phyloP scores from a whole-genome alignment of 1,284 basidiomycete genomes.

The Trametes versicolor region DNA sequence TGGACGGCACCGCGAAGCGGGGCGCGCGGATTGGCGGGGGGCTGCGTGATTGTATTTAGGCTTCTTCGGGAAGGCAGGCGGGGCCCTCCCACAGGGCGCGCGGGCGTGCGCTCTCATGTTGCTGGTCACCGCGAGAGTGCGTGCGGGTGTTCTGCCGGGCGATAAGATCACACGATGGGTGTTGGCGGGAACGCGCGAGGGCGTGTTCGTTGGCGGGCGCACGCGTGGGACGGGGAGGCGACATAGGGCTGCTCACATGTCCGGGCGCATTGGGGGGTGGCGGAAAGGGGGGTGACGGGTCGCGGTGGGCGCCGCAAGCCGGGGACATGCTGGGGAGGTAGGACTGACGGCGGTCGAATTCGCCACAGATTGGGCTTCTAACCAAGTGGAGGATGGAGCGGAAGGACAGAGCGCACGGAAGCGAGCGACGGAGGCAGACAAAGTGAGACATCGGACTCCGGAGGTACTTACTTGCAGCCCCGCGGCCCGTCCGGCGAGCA shows the following conservation, averaged over 20 bases:
- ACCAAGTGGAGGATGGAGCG: constrained; percentile 10
- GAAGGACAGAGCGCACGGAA: neutral
- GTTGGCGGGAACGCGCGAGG: neutral
- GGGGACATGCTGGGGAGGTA: neutral
- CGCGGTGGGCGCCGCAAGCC: neutral
- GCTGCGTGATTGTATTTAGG: constrained; percentile 19
- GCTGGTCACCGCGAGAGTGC: neutral
- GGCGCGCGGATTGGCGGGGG: constrained; percentile 19
- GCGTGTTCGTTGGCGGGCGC: neutral
- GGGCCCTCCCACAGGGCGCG: neutral
- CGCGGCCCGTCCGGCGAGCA: neutral
- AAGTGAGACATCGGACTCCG: constrained; percentile 1
- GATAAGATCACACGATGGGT: constrained; percentile 22
- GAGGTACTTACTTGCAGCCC: neutral
- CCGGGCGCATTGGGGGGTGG: neutral
- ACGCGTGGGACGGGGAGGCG: constrained; percentile 2
- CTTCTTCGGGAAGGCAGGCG: constrained; percentile 9
- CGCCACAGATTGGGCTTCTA: neutral
- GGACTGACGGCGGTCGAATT: neutral
- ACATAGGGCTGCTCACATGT: constrained; percentile 15
- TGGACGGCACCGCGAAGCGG: constrained; percentile 7
- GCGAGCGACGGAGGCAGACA: constrained; percentile 2
- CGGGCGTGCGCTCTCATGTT: no score
- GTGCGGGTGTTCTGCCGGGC: neutral
- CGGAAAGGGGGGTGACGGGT: neutral